These are phyloP conservation scores for Epithele typhae DNA, from an alignment of 768 basidiomycete species.

Conservation along the genomic window DNA sequence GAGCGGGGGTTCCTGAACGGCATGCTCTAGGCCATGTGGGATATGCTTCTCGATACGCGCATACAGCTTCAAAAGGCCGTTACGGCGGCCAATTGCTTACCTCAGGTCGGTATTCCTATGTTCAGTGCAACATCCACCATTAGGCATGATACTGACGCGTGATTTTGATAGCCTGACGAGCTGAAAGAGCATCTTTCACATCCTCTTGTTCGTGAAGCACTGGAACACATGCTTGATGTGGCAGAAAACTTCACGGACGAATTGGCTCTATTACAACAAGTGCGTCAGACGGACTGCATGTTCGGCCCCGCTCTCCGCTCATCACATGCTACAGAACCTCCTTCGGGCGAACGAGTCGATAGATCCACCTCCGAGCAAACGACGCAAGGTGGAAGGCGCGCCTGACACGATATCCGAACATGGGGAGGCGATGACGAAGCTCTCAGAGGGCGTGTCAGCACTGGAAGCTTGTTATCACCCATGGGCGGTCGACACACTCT, in stretches of 20 bases:
- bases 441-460: conserved; percentile 26
- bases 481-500: conserved; percentile 69
- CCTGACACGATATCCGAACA: conserved; percentile 31
- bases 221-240: conserved; percentile 56
- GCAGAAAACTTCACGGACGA: conserved; percentile 60
- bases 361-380: conserved; percentile 52
- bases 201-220: conserved; percentile 39
- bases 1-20: conserved; percentile 1
- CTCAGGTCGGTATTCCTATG: conserved; percentile 41
- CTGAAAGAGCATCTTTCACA: conserved; percentile 24
- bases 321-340: conserved; percentile 11
- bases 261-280: conserved; percentile 66
- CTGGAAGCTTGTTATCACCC: conserved; percentile 53
- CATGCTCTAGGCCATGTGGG: conserved; percentile 67
- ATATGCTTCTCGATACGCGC: conserved; percentile 82
- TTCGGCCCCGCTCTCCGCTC: not conserved
- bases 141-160: too few species aligned
- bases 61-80: conserved; percentile 87
- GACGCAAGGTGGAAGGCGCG: conserved; percentile 38
- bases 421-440: conserved; percentile 8
- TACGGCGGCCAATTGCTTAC: conserved; percentile 59
- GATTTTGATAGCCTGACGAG: conserved; percentile 33
- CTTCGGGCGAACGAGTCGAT: conserved; percentile 41
- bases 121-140: too few species aligned
- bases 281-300: too few species aligned